A percentile compares a stretch with the other conserved stretches of the same genome.
phyloP scores from a whole-genome alignment of 2,329 filamentous ascomycete species.

The Madurella fahalii region DNA sequence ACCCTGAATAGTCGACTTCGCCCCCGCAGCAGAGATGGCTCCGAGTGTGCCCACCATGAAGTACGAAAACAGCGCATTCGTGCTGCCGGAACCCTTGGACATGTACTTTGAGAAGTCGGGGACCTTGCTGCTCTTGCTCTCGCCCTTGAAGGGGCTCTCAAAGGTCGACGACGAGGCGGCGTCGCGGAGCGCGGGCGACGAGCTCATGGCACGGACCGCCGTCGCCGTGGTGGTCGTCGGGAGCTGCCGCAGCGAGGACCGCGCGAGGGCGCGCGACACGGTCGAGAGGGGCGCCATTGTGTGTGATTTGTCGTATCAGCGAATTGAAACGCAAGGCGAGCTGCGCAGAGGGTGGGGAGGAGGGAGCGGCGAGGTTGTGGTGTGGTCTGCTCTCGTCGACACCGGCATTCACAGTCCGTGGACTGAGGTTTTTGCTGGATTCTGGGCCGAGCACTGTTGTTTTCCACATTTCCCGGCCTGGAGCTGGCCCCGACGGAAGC shows the following conservation, averaged over 20 bases:
- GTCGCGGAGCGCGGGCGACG: conserved; percentile 47
- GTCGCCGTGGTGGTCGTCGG: conserved; percentile 29
- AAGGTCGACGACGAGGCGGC: conserved; percentile 42
- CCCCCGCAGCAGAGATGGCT: conserved; percentile 84
- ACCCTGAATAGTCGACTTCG: conserved; percentile 98
- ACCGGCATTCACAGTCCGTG: conserved; percentile 25
- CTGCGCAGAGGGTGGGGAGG: not conserved
- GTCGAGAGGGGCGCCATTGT: conserved; percentile 65
- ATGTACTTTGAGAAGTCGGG: conserved; percentile 88
- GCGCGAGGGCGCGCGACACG: conserved; percentile 66
- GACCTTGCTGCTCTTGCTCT: conserved; percentile 61
- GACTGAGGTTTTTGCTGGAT: conserved; percentile 41
- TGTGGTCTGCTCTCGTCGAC: conserved; percentile 19
- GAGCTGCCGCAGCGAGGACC: conserved; percentile 38
- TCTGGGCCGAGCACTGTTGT: conserved; percentile 26
- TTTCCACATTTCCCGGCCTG: conserved; percentile 25
- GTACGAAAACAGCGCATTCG: conserved; percentile 89
- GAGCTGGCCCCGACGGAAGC: conserved; percentile 27
- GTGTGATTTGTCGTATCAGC: conserved; percentile 3
- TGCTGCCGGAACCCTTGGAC: conserved; percentile 61
- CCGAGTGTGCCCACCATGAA: conserved; percentile 98
- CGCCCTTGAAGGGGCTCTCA: conserved; percentile 62
- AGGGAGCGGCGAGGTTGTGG: conserved; percentile 9
- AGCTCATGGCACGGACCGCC: conserved; percentile 52
- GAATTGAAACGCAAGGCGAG: not conserved